Conservation (phyloP, 768 basidiomycete genomes). For the Galerina sulciceps region DNA sequence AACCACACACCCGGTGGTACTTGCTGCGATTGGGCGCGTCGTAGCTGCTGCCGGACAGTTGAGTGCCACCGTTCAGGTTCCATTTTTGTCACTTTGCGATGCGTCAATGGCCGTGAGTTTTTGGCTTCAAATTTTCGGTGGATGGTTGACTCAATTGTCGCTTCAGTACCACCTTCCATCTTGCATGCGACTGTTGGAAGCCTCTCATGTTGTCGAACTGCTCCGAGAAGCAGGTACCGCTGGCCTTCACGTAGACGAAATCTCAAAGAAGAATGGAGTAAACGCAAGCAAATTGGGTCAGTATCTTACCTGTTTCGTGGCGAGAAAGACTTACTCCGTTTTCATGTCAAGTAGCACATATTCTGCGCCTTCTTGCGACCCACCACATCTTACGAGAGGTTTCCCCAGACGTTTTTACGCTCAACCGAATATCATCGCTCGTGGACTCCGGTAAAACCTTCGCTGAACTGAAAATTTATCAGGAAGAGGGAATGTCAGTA, state of each 20-base stretch:
- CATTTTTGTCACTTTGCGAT: constrained; percentile 76
- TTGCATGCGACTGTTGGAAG: constrained; percentile 75
- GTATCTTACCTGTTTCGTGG: constrained; percentile 1
- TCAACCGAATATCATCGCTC: constrained; percentile 70
- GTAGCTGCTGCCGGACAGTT: constrained; percentile 75
- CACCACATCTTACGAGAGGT: constrained; percentile 77
- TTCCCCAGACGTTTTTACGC: constrained; percentile 71
- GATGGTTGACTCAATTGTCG: constrained; percentile 5
- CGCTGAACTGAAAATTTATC: constrained; percentile 44
- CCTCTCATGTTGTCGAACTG: constrained; percentile 71
- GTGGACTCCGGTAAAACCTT: constrained; percentile 70
- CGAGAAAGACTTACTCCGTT: not conserved
- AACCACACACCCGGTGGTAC: constrained; percentile 61
- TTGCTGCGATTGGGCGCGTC: constrained; percentile 63
- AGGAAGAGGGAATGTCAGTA: constrained; percentile 44
- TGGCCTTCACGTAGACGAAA: constrained; percentile 52
- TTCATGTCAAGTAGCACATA: constrained; percentile 54
- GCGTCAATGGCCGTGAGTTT: constrained; percentile 66
- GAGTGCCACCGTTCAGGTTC: constrained; percentile 63
- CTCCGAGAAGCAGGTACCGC: constrained; percentile 64
- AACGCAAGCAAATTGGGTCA: constrained; percentile 57
- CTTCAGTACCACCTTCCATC: constrained; percentile 76
- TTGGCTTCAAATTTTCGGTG: not conserved
- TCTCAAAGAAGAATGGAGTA: constrained; percentile 49
- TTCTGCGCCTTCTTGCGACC: constrained; percentile 76